Evolutionary conservation across 495 filamentous ascomycete species (phyloP), one percentile per base, ranked within the genome.

Genomic region (Saxophila tyrrhenica): DNA sequence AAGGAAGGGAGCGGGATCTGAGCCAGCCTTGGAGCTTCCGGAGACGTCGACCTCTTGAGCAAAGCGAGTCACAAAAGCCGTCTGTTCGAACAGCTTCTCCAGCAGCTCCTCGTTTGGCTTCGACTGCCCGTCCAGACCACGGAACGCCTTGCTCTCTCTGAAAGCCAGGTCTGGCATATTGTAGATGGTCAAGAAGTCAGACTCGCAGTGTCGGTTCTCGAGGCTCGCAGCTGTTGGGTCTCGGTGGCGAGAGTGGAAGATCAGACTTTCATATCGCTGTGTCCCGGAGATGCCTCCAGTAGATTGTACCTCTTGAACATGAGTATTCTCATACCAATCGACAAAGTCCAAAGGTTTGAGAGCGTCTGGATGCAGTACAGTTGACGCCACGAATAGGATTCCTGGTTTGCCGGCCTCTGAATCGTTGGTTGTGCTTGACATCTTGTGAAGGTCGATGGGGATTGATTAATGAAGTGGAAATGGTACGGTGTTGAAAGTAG

Each of bases 271-370:
- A 32, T 65, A 63, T 48, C 59, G 56, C 8, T 52, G 57, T 2
- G 62, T 60, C 17, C 32, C 10, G 11, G 62, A 57, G 32, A 62
- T 22, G 41, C 62, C 60, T 24, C 56, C 39, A 22, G 62, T 54
- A 0, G 56, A 23, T 38, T 45, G 41, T 0, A 65, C 60, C 54
- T 65, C 51, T 3, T 58, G 56, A 43, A 65, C 60, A 44, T 65
- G 62, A 3, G 50, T 58, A 44, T 62, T 59, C 41, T 65, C 62
- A 51, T 65, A 65, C 62, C 62, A 65, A 39, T 20, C 15, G 54
- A 48, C 51, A 51, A 63, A 58, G 13, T 46, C 32, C 2, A 16
- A 7, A 17, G 57, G 53, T n/a, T 57, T 47, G 1, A 65, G 60
- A 2, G 46, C 22, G 42, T 53, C n/a, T 15, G 35, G 47, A n/a